These are phyloP conservation scores for Silene uniflora DNA, from an alignment of 148 eudicot species.

Conservation along the genomic window DNA sequence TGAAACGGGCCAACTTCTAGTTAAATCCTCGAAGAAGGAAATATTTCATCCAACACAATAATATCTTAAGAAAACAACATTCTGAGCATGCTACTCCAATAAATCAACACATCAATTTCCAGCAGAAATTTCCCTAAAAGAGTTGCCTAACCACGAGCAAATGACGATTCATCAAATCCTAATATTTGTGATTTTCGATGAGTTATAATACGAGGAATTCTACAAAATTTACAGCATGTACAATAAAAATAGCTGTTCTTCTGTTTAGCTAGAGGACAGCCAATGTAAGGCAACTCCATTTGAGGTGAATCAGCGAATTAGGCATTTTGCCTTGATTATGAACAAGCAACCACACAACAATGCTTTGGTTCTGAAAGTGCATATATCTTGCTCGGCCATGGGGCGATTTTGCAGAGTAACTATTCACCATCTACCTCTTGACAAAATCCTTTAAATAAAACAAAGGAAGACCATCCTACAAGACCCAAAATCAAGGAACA, in stretches of 20 bases:
- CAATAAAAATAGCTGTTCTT: conserved; percentile 10
- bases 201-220: background rate
- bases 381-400: conserved; percentile 7
- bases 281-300: background rate
- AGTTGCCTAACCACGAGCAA: background rate
- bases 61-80: no score
- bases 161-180: background rate
- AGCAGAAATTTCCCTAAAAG: background rate
- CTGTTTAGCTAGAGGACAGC: conserved; percentile 13
- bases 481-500: conserved; percentile 12
- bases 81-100: background rate
- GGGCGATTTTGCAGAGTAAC: background rate
- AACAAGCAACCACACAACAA: conserved; percentile 10
- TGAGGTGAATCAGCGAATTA: conserved; percentile 6
- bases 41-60: no score
- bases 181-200: background rate
- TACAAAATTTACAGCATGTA: conserved; percentile 25
- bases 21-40: no score
- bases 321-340: background rate
- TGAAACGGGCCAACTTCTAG: no score
- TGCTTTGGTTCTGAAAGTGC: conserved; percentile 11
- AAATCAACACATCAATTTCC: background rate
- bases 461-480: conserved; percentile 48
- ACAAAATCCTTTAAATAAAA: conserved; percentile 68
- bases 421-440: conserved; percentile 36